Base-by-base conservation (phyloP, 192 early-diverging fungal species). In the Phlyctochytrium bullatum region DNA sequence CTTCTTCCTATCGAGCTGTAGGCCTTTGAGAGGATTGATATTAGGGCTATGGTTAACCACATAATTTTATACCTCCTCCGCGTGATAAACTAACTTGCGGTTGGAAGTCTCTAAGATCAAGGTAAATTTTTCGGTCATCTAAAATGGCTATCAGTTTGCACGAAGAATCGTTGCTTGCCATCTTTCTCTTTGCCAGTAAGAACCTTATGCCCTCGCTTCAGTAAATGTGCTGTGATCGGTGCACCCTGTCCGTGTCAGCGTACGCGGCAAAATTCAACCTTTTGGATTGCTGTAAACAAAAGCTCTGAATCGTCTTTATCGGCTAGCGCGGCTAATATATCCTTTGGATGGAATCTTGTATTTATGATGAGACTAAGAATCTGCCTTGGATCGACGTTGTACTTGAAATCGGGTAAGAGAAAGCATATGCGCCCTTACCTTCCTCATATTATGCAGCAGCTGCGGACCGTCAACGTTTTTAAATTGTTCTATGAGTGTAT, bases 371-470 rank as follows among this genome's bases (percentile, higher is more conserved):
- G 63, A 12, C 79, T 63, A 4, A 82, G 58, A 29, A 86, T 65
- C 34, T 83, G 77, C 0, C 61, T 52, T 2, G 80, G 58, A 28
- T 52, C 31, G 14, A 79, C 29, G 27, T 81, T 72, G 62, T 65
- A 73, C 79, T 83, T 17, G 2, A 52, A 6, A 16, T 56, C 35
- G 0, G 25, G 36, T 25, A 52, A 50, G 33, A 34, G 52, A 59
- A 2, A 1, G 35, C 40, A 62, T 61, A 40, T 23, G 25, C 56
- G 34, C 51, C 30, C 61, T 47, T 54, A 77, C 81, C 74, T 74
- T 76, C 66, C 77, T 77, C 73, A 86, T 80, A 59, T 85, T 85
- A 3, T 60, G 52, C 0, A 57, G 30, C 28, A 86, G 68, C 27
- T 72, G 66, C 31, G 62, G 54, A 0, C 61, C 40, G 36, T 83